Evolutionary conservation across 768 basidiomycete genomes (phyloP).

Genomic region (Boletus insuetus): DNA sequence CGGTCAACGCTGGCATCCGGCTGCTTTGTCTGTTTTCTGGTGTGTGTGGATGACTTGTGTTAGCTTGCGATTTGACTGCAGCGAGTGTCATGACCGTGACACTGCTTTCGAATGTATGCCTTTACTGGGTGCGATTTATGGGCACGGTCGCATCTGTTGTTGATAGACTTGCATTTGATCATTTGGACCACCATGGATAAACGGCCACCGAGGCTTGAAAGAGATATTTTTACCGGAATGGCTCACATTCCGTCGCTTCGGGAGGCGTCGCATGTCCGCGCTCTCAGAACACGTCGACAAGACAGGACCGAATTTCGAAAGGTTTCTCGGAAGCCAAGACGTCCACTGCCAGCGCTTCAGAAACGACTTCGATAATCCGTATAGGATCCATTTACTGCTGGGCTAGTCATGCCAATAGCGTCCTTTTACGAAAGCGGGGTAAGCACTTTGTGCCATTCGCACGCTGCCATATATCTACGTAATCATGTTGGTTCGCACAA

Average conservation of each 20-base stretch:
- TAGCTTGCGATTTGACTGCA: too few species aligned
- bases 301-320: background rate
- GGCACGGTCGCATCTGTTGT: slow-evolving; percentile 1
- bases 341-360: background rate
- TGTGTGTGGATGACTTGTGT: background rate
- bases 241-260: background rate
- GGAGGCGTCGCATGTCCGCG: background rate
- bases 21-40: background rate
- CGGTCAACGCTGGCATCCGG: background rate
- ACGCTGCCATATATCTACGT: background rate
- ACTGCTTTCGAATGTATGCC: background rate
- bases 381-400: slow-evolving; percentile 2
- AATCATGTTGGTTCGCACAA: background rate
- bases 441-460: slow-evolving; percentile 23
- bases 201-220: background rate
- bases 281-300: background rate
- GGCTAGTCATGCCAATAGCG: slow-evolving; percentile 3
- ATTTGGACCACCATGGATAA: background rate
- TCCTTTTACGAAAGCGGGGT: slow-evolving; percentile 20
- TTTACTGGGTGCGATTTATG: slow-evolving; percentile 1
- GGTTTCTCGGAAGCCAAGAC: slow-evolving; percentile 1
- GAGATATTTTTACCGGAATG: background rate
- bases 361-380: background rate
- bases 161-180: slow-evolving; percentile 19
- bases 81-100: background rate